These are phyloP conservation scores for Syzygium syzygioides DNA, from an alignment of 441 rosid genomes.

Conservation along the genomic window DNA sequence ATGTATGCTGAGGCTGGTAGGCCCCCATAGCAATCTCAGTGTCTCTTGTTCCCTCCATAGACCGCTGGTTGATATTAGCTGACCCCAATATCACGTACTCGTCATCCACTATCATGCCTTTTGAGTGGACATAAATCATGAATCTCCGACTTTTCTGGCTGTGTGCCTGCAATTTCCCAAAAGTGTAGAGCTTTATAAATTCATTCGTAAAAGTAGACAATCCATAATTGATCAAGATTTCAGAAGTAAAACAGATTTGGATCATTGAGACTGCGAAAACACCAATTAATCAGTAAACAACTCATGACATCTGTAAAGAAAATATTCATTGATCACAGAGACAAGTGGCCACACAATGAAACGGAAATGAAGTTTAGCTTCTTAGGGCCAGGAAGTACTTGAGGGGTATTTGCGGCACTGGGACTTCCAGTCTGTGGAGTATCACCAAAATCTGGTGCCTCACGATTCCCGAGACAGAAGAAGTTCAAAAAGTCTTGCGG, in stretches of 20 bases:
- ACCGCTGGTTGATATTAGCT: conserved; percentile 94
- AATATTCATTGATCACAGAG: background rate
- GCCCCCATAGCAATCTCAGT: conserved; percentile 99
- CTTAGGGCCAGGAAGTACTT: conserved; percentile 34
- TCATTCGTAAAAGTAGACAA: background rate
- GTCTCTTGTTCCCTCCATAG: conserved; percentile 94
- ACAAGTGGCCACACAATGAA: background rate
- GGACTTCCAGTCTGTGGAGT: conserved; percentile 28
- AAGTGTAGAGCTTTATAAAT: background rate
- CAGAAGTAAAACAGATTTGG: background rate
- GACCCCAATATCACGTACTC: conserved; percentile 85
- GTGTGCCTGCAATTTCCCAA: conserved; percentile 35
- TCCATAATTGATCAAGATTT: background rate
- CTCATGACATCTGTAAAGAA: background rate
- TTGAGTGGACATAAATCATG: conserved; percentile 97
- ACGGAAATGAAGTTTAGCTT: background rate
- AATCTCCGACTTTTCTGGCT: conserved; percentile 64
- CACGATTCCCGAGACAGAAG: conserved; percentile 93
- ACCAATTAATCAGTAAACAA: background rate
- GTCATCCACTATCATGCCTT: conserved; percentile 96
- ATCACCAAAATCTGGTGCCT: conserved; percentile 26
- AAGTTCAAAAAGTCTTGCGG: conserved; percentile 89
- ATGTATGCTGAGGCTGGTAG: conserved; percentile 86
- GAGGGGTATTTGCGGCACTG: conserved; percentile 50
- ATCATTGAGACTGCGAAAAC: background rate